Evolutionary conservation across 2,329 filamentous ascomycete species (phyloP).

Genomic region (Aspergillus viridinutans): DNA sequence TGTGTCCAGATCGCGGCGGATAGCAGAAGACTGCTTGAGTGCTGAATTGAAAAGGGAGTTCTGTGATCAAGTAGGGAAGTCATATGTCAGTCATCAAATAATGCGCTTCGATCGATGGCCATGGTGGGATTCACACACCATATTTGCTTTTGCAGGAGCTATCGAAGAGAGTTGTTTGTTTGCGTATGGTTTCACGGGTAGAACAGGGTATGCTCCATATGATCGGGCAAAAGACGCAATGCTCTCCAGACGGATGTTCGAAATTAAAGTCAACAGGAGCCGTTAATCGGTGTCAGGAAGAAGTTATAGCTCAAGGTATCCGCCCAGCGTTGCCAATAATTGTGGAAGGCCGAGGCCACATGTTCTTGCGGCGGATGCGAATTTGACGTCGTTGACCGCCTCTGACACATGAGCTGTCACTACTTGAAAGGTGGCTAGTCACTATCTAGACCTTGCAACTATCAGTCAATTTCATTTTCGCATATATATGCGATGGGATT

Average conservation of each 20-base stretch:
- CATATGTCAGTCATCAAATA: background rate
- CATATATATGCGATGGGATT: background rate
- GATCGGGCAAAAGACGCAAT: background rate
- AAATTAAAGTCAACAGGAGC: background rate
- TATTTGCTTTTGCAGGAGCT: constrained; percentile 1
- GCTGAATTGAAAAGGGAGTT: constrained; percentile 83
- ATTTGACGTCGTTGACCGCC: constrained; percentile 35
- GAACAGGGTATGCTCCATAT: background rate
- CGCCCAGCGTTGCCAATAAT: constrained; percentile 9
- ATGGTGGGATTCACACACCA: constrained; percentile 14
- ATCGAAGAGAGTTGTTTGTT: background rate
- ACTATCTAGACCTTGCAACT: background rate
- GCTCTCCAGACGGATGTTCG: background rate
- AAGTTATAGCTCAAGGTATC: constrained; percentile 7
- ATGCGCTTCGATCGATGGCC: background rate
- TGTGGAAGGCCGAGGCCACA: constrained; percentile 24
- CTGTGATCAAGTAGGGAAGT: constrained; percentile 38
- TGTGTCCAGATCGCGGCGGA: constrained; percentile 70
- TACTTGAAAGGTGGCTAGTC: constrained; percentile 6
- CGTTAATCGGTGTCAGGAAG: constrained; percentile 2
- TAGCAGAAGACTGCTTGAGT: constrained; percentile 75
- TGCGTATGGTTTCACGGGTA: background rate
- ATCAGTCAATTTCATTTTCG: background rate
- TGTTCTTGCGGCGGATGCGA: constrained; percentile 25
- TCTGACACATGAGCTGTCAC: constrained; percentile 9